A percentile compares a stretch with the other conserved stretches of the same genome.
phyloP scores from a whole-genome alignment of 805 yeast genomes.

The Debaryomyces maramus region DNA sequence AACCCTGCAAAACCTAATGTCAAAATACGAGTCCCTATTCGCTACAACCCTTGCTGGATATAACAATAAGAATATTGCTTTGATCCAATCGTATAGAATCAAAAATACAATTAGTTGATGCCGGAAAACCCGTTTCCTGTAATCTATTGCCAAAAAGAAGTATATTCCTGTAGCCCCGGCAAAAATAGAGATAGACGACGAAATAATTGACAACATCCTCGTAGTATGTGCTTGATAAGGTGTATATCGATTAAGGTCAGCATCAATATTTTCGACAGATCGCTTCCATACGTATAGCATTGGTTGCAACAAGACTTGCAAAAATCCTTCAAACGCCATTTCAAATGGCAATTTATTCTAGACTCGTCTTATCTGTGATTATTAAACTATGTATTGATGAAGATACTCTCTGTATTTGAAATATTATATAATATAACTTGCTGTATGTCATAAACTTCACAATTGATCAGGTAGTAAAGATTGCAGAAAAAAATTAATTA shows the following conservation, averaged over 20 bases:
- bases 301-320: too few species aligned
- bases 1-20: constrained; percentile 54
- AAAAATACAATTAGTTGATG: constrained; percentile 70
- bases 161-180: constrained; percentile 56
- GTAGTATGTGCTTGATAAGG: background rate
- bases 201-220: constrained; percentile 14
- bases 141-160: constrained; percentile 58
- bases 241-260: constrained; percentile 4
- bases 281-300: too few species aligned
- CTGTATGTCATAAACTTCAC: too few species aligned
- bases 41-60: constrained; percentile 63
- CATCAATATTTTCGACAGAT: constrained; percentile 1
- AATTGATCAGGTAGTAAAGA: too few species aligned
- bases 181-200: constrained; percentile 24
- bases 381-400: too few species aligned
- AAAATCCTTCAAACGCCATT: too few species aligned
- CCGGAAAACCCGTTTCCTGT: constrained; percentile 59
- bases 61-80: constrained; percentile 65
- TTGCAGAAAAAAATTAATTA: too few species aligned
- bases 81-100: constrained; percentile 68
- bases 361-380: too few species aligned
- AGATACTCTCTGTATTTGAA: too few species aligned
- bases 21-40: constrained; percentile 44
- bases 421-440: too few species aligned
- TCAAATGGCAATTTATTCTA: too few species aligned